Base-by-base conservation (phyloP, 306 rosid species). In the Acacia acuminata region DNA sequence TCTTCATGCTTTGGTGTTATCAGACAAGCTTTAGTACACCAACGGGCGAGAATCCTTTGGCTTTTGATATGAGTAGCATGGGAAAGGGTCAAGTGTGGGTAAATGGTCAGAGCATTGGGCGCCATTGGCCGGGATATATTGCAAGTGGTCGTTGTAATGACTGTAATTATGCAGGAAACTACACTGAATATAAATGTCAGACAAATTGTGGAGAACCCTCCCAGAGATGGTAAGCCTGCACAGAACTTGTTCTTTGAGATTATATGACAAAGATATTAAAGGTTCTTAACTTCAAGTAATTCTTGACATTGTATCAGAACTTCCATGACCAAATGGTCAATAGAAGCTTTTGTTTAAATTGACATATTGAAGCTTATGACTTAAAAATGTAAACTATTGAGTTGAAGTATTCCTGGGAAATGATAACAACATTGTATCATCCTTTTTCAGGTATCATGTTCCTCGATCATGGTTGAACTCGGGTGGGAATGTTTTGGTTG, bases 41-140 rank as follows among this genome's bases (percentile, higher is more conserved):
- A 36, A 82, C 73, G 67, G 97, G 96, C 68, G 81, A 89, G 73
- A 94, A 85, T 68, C 98, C 98, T 53, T 75, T 94, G 68, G 98
- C 99, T 81, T 89, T 96, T 71, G 99, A 96, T 76, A 92, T 94
- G 99, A 88, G 87, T 68, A 87, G 88, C 91, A 96, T 96, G 99
- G 99, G 97, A 78, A 96, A 96, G 74, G 99, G 99, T 63, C 91
- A 94, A 71, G 82, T 92, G 38, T 96, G 99, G 99, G 80, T 96
- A 55, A 96, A 96, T n/a, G 97, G 97, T 34, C 91, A 77, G 40
- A 92, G 93, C 88, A 94, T 96, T 1, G 99, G 99, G 70, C 98
- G 99, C 81, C 96, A 96, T 83, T 92, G 93, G 97, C 94, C 99
- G 1, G 94, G 75, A 74, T 91, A 92, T 81, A 86, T 40, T 38